Evolutionary conservation across 2,329 filamentous ascomycete species (phyloP).

Genomic region (Ciborinia camelliae): DNA sequence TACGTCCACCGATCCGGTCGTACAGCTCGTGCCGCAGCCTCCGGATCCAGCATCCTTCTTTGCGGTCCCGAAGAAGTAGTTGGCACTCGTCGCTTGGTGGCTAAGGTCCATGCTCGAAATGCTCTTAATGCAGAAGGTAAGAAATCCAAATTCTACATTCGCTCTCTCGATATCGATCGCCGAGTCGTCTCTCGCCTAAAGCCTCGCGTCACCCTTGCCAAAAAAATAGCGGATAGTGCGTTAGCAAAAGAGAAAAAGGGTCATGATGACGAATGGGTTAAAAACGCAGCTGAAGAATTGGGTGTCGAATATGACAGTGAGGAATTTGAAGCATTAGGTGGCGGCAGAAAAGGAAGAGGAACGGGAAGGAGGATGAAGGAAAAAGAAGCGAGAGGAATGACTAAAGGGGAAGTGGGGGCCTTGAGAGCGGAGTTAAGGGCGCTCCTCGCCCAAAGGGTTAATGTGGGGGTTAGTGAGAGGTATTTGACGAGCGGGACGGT

Average conservation of each 20-base stretch:
- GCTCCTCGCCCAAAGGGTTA: conserved; percentile 70
- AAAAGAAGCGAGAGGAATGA: conserved; percentile 62
- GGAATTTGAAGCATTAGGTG: conserved; percentile 65
- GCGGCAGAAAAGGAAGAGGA: conserved; percentile 64
- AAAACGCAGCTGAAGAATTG: conserved; percentile 81
- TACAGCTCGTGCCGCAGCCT: conserved; percentile 77
- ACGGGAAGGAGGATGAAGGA: conserved; percentile 72
- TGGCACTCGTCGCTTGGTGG: conserved; percentile 76
- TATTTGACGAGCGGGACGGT: conserved; percentile 83
- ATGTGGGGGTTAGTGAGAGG: conserved; percentile 80
- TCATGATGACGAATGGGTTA: conserved; percentile 81
- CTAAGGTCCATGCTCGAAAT: conserved; percentile 74
- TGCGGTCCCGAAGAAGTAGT: conserved; percentile 89
- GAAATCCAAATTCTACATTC: conserved; percentile 64
- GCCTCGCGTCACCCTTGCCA: conserved; percentile 74
- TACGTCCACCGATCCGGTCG: conserved; percentile 96
- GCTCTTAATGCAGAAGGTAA: conserved; percentile 41
- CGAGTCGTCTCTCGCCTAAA: conserved; percentile 73
- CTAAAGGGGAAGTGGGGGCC: conserved; percentile 69
- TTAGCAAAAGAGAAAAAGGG: conserved; percentile 85
- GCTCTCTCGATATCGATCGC: conserved; percentile 78
- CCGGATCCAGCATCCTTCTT: conserved; percentile 79
- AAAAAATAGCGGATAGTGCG: conserved; percentile 76
- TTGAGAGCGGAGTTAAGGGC: conserved; percentile 70
- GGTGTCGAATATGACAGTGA: conserved; percentile 93